Percentiles rank a stretch among this genome's conserved stretches.
These are phyloP conservation scores for Thalassiosira mediterranea DNA, from an alignment of 352 stramenopile species.

Conservation along the genomic window DNA sequence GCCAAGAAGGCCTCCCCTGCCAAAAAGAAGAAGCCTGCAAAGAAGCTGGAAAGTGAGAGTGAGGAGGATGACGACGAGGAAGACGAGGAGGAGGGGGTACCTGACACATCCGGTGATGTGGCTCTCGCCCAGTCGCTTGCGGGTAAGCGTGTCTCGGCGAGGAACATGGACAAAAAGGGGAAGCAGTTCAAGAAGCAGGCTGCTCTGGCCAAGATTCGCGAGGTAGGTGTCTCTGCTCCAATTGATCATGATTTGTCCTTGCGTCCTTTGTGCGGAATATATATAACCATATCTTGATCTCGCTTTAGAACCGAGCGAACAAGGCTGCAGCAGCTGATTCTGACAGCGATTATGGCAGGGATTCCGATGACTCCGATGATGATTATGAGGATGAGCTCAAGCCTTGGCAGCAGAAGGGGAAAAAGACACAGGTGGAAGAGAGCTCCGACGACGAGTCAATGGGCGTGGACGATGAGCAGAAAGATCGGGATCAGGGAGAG, in stretches of 20 bases:
- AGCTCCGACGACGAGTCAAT: conserved; percentile 30
- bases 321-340: conserved; percentile 55
- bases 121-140: conserved; percentile 62
- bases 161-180: conserved; percentile 72
- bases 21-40: conserved; percentile 48
- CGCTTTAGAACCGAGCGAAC: conserved; percentile 39
- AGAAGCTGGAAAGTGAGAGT: conserved; percentile 11
- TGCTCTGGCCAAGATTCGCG: conserved; percentile 72
- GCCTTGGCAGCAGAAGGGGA: conserved; percentile 74
- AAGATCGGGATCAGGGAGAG: conserved; percentile 24
- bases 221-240: conserved; percentile 53
- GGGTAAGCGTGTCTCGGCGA: conserved; percentile 62
- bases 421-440: conserved; percentile 36
- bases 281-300: too few relatives aligned
- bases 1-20: conserved; percentile 43
- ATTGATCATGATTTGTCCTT: too few relatives aligned
- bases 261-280: too few relatives aligned
- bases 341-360: conserved; percentile 71
- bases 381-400: conserved; percentile 75
- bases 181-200: conserved; percentile 75
- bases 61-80: too few relatives aligned
- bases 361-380: conserved; percentile 77
- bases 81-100: conserved; percentile 27
- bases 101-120: conserved; percentile 60
- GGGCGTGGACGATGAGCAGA: conserved; percentile 28